Evolutionary conservation across 2,329 filamentous ascomycete genomes (phyloP).

Genomic region (Xylaria sp.): DNA sequence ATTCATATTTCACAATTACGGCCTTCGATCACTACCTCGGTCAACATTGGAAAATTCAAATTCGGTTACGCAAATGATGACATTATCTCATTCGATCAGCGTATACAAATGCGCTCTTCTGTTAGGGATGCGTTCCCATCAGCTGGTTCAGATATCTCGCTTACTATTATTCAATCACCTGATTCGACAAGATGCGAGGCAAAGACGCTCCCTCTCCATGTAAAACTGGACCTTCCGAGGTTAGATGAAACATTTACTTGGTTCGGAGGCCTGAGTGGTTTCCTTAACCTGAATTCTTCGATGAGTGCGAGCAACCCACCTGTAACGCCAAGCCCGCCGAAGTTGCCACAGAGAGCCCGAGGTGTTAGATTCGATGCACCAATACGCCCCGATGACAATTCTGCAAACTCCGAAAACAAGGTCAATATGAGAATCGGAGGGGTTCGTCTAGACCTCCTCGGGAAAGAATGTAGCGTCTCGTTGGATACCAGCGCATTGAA

Average conservation of each 20-base stretch:
- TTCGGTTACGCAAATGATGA: slow-evolving; percentile 72
- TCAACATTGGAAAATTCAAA: slow-evolving; percentile 66
- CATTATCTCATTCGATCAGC: slow-evolving; percentile 70
- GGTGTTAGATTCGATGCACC: slow-evolving; percentile 69
- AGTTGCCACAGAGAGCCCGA: slow-evolving; percentile 56
- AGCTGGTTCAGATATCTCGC: slow-evolving; percentile 65
- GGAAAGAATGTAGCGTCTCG: slow-evolving; percentile 77
- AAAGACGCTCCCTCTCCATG: slow-evolving; percentile 78
- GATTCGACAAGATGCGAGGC: slow-evolving; percentile 67
- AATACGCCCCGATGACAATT: slow-evolving; percentile 59
- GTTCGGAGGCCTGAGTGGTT: slow-evolving; percentile 91
- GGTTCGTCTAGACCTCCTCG: slow-evolving; percentile 77
- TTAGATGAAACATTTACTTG: slow-evolving; percentile 88
- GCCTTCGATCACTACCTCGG: slow-evolving; percentile 48
- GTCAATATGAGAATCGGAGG: slow-evolving; percentile 81
- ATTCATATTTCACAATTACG: slow-evolving; percentile 46
- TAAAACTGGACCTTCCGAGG: slow-evolving; percentile 80
- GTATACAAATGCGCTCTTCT: slow-evolving; percentile 67
- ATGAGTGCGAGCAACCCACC: slow-evolving; percentile 77
- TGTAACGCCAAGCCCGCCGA: slow-evolving; percentile 51
- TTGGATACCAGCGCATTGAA: slow-evolving; percentile 86
- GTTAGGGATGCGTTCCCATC: slow-evolving; percentile 67
- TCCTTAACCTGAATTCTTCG: slow-evolving; percentile 87
- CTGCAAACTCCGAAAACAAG: slow-evolving; percentile 67
- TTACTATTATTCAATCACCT: slow-evolving; percentile 60